Evolutionary conservation across 2,329 filamentous ascomycete genomes (phyloP).

Genomic region (Fusarium sp.): DNA sequence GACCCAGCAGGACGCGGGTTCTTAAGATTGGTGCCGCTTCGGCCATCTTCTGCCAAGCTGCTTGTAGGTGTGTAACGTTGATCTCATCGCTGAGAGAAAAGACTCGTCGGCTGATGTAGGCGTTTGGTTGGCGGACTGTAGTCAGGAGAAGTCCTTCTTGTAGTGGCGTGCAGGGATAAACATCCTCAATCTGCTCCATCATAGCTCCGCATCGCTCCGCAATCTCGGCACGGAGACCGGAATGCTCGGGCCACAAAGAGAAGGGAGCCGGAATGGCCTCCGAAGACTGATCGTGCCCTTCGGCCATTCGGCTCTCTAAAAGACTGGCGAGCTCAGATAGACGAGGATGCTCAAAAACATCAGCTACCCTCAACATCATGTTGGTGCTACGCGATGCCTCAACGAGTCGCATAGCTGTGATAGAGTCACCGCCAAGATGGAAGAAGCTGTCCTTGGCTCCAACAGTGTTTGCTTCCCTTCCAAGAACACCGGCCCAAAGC

Average conservation of each 20-base stretch:
- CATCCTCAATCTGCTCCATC: conserved; percentile 7
- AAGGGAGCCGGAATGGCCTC: not conserved
- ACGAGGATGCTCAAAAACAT: not conserved
- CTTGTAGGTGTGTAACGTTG: not conserved
- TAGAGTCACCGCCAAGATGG: conserved; percentile 8
- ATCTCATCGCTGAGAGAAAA: not conserved
- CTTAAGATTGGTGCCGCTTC: not conserved
- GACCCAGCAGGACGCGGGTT: not conserved
- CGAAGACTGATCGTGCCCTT: not conserved
- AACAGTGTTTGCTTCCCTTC: not conserved
- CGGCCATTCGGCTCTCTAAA: not conserved
- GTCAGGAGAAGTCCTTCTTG: not conserved
- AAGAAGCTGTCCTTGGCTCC: conserved; percentile 6
- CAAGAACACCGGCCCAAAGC: not conserved
- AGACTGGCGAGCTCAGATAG: not conserved
- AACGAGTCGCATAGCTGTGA: conserved; percentile 3
- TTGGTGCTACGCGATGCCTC: not conserved
- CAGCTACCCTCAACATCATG: not conserved
- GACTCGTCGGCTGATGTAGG: not conserved
- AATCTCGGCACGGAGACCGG: conserved; percentile 1
- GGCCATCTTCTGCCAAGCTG: conserved; percentile 9
- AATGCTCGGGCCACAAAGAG: not conserved
- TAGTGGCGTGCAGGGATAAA: conserved; percentile 4
- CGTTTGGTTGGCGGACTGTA: not conserved
- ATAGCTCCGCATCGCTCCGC: not conserved